Percentiles rank a stretch among this genome's conserved stretches.
These are phyloP conservation scores for Fusarium mexicanum DNA, from an alignment of 2,329 filamentous ascomycete genomes.

Conservation along the genomic window DNA sequence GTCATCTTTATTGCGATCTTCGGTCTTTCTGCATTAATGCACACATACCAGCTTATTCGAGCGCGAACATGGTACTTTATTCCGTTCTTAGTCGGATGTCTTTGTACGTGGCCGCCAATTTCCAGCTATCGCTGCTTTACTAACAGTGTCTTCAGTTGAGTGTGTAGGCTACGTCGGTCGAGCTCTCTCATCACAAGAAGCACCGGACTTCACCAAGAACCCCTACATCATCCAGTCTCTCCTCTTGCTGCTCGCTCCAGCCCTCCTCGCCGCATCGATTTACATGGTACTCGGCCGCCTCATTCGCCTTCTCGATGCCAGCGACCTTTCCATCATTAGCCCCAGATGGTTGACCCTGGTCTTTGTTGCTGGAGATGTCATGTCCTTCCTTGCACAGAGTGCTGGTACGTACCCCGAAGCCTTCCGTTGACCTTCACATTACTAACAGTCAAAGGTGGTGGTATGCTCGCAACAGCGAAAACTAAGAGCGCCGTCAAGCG, in stretches of 20 bases:
- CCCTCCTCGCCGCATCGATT: constrained; percentile 56
- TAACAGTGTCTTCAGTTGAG: constrained; percentile 36
- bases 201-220: constrained; percentile 48
- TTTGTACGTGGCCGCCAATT: constrained; percentile 51
- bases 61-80: constrained; percentile 62
- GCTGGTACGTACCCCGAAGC: constrained; percentile 28
- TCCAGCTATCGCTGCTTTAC: not conserved
- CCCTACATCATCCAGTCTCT: constrained; percentile 55
- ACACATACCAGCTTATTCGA: constrained; percentile 52
- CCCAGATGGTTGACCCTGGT: constrained; percentile 59
- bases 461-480: constrained; percentile 40
- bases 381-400: constrained; percentile 54
- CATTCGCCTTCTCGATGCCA: constrained; percentile 51
- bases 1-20: constrained; percentile 55
- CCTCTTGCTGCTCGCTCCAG: constrained; percentile 51
- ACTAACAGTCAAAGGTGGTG: constrained; percentile 33
- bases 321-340: constrained; percentile 53
- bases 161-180: constrained; percentile 58
- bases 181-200: constrained; percentile 54
- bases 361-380: constrained; percentile 60
- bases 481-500: constrained; percentile 41
- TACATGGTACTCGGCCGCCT: constrained; percentile 59
- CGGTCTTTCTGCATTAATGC: constrained; percentile 49
- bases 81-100: constrained; percentile 61
- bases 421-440: not conserved